Evolutionary conservation across 148 eudicot genomes (phyloP).

Genomic region (Talinum fruticosum): DNA sequence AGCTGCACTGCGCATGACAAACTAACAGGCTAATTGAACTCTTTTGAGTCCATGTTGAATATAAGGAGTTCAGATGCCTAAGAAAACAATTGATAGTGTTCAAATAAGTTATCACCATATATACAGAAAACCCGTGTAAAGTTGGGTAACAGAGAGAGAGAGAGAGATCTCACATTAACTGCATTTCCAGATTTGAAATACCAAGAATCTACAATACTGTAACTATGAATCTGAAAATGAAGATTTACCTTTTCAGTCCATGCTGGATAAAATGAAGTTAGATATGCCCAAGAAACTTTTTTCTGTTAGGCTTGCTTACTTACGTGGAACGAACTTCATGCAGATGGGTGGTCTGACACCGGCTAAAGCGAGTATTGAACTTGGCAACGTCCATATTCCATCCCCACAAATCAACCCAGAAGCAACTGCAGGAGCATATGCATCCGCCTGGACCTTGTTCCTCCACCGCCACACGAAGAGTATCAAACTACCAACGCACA

Average conservation of each 20-base stretch:
- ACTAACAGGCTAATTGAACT: too few species aligned
- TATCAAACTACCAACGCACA: slow-evolving; percentile 71
- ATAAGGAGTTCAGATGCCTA: too few species aligned
- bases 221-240: not conserved
- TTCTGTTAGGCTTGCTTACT: not conserved
- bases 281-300: not conserved
- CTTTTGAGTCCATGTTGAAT: too few species aligned
- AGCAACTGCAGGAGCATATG: slow-evolving; percentile 64
- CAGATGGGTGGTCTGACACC: slow-evolving; percentile 66
- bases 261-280: not conserved
- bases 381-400: slow-evolving; percentile 72
- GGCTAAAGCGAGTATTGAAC: slow-evolving; percentile 54
- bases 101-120: not conserved
- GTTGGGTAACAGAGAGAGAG: not conserved
- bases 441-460: slow-evolving; percentile 50
- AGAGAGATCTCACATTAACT: not conserved
- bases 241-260: not conserved
- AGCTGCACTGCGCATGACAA: too few species aligned
- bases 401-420: slow-evolving; percentile 83
- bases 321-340: slow-evolving; percentile 46
- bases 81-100: not conserved
- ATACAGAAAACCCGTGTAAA: not conserved
- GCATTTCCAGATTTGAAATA: not conserved
- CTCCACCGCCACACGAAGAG: slow-evolving; percentile 46
- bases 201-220: slow-evolving; percentile 8